Base-by-base conservation (phyloP, 768 basidiomycete genomes). In the Glaciozyma antarctica region DNA sequence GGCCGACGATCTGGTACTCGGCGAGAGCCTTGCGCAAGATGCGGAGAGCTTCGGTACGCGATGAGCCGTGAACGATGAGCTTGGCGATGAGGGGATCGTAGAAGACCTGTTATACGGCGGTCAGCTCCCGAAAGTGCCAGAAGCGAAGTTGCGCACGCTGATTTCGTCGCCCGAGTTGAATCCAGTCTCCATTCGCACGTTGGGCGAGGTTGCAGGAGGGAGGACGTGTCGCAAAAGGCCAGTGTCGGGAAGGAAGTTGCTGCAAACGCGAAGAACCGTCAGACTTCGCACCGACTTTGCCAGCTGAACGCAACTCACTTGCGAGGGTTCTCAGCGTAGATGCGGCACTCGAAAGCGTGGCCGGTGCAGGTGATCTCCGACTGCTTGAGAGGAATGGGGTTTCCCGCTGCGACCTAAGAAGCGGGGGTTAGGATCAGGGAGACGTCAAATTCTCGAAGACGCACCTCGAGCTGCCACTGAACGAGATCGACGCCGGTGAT, bases 41-140 rank as follows among this genome's bases (percentile, higher is more conserved):
- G 22, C 89, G 81, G 73, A 97, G 76, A 0, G 92, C 92, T 73
- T 92, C 89, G 3, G 84, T 83, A 26, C 92, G 82, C 76, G 92
- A 87, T 32, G 83, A 79, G 19, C 89, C 92, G 70, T 90, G 88
- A 13, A 88, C 89, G 22, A 97, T 87, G 8, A 95, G 85, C 66
- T 93, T 93, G 4, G 88, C 86, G 64, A 93, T 91, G 84, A 93
- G 86, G 0, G 90, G 89, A 72, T 93, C 90, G 75, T 92, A 93
- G 76, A 85, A 91, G 2, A 91, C 87, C 26, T 88, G 88, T n/a
- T 41, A 1, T 24, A 28, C 22, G 24, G 57, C 22, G 19, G 34
- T 9, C 15, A 41, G 21, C 86, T 83, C 21, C 87, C 81, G 24
- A 19, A 7, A 38, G 5, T 4, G 7, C 13, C 4, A 28, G 34